Percentiles rank a stretch among this genome's conserved stretches.
phyloP scores from a whole-genome alignment of 2,329 filamentous ascomycete species.

The Stagonosporopsis tanaceti region DNA sequence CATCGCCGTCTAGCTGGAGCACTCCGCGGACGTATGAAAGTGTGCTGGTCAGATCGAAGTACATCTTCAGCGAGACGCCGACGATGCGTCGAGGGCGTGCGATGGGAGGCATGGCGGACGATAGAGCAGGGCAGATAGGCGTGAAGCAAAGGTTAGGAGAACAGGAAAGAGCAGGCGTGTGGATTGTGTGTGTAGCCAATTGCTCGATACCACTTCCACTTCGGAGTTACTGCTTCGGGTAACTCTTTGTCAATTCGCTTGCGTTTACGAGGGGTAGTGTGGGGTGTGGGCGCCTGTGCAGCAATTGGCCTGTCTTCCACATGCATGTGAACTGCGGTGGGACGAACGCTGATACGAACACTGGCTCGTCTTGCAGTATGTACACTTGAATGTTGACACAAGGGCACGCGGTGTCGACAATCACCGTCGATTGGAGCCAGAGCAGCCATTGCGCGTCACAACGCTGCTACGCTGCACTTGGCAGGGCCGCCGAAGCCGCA shows the following conservation, averaged over 20 bases:
- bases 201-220: neutral
- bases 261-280: slow-evolving; percentile 10
- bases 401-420: slow-evolving; percentile 1
- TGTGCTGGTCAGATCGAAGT: slow-evolving; percentile 74
- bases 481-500: slow-evolving; percentile 23
- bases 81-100: slow-evolving; percentile 66
- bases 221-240: slow-evolving; percentile 8
- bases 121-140: neutral
- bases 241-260: neutral
- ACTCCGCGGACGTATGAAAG: slow-evolving; percentile 56
- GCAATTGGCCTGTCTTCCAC: neutral
- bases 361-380: neutral
- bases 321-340: neutral
- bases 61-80: slow-evolving; percentile 81
- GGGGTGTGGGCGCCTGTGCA: slow-evolving; percentile 6
- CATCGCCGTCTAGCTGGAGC: slow-evolving; percentile 59
- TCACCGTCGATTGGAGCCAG: slow-evolving; percentile 9
- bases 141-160: neutral
- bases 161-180: neutral
- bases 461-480: slow-evolving; percentile 11
- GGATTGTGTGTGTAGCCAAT: neutral
- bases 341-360: neutral
- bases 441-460: slow-evolving; percentile 15
- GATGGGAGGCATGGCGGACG: slow-evolving; percentile 39
- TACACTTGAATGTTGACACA: slow-evolving; percentile 11